Conservation (phyloP, 192 early-diverging fungal species). For the Entophlyctis luteolus region DNA sequence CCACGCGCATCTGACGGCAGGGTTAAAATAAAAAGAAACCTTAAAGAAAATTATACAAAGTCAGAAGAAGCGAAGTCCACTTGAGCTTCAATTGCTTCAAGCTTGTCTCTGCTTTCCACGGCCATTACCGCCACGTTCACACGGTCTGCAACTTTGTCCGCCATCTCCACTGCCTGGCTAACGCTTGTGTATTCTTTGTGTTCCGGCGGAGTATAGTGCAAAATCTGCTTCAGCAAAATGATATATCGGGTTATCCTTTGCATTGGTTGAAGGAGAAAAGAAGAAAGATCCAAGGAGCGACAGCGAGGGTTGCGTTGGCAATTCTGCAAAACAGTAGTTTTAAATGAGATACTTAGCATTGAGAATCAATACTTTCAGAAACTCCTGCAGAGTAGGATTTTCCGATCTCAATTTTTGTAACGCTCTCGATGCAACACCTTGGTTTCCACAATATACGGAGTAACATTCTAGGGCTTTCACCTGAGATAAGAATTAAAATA, state of each 20-base stretch:
- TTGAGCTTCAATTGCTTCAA: slow-evolving; percentile 46
- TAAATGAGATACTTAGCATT: not conserved
- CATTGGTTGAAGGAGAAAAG: slow-evolving; percentile 64
- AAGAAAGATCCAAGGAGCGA: slow-evolving; percentile 69
- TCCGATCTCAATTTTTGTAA: slow-evolving; percentile 53
- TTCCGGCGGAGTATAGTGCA: slow-evolving; percentile 51
- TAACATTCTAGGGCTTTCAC: slow-evolving; percentile 57
- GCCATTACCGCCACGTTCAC: slow-evolving; percentile 49
- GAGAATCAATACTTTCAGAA: slow-evolving; percentile 56
- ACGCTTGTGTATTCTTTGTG: slow-evolving; percentile 50
- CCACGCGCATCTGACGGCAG: slow-evolving; percentile 28
- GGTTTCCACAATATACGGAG: slow-evolving; percentile 63
- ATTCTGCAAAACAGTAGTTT: slow-evolving; percentile 28
- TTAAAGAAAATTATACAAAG: slow-evolving; percentile 13
- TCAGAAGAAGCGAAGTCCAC: slow-evolving; percentile 55
- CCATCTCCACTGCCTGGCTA: slow-evolving; percentile 37
- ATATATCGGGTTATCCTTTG: slow-evolving; percentile 57
- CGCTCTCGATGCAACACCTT: slow-evolving; percentile 57
- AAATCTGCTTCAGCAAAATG: slow-evolving; percentile 53
- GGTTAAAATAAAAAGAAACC: not conserved
- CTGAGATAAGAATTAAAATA: slow-evolving; percentile 19
- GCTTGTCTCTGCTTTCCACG: slow-evolving; percentile 47
- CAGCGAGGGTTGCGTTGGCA: slow-evolving; percentile 58
- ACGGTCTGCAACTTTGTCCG: slow-evolving; percentile 39
- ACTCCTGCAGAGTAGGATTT: slow-evolving; percentile 53